These are phyloP conservation scores for Herpetospermum pedunculosum DNA, from an alignment of 306 rosid genomes.

Conservation along the genomic window DNA sequence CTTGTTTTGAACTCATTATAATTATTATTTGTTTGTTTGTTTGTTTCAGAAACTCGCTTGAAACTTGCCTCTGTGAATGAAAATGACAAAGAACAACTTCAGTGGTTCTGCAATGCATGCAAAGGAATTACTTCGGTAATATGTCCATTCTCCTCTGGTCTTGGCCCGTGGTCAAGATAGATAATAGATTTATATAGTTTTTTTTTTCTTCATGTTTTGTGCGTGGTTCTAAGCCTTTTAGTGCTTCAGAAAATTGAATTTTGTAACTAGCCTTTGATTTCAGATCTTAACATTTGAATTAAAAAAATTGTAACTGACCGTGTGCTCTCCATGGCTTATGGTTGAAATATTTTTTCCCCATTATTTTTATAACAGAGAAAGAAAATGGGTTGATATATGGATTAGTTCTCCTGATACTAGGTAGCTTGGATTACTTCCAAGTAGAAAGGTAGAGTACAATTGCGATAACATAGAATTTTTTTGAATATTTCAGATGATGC, in stretches of 20 bases:
- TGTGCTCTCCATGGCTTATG: background rate
- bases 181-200: background rate
- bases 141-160: background rate
- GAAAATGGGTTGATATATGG: background rate
- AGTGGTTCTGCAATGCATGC: conserved; percentile 87
- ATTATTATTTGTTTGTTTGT: background rate
- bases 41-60: conserved; percentile 48
- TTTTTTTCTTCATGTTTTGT: background rate
- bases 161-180: background rate
- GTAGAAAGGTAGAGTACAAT: background rate
- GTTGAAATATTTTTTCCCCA: background rate
- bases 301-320: background rate
- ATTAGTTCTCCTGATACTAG: background rate
- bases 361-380: background rate
- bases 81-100: conserved; percentile 64
- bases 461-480: conserved; percentile 9
- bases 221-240: background rate
- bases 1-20: conserved; percentile 10
- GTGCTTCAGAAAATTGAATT: background rate
- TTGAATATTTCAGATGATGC: conserved; percentile 32
- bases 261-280: background rate
- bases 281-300: background rate
- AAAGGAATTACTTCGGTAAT: conserved; percentile 91
- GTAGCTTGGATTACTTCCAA: background rate
- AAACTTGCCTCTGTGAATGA: conserved; percentile 82